These are phyloP conservation scores for Blastocystis sp. DNA, from an alignment of 352 stramenopile species.

Conservation along the genomic window DNA sequence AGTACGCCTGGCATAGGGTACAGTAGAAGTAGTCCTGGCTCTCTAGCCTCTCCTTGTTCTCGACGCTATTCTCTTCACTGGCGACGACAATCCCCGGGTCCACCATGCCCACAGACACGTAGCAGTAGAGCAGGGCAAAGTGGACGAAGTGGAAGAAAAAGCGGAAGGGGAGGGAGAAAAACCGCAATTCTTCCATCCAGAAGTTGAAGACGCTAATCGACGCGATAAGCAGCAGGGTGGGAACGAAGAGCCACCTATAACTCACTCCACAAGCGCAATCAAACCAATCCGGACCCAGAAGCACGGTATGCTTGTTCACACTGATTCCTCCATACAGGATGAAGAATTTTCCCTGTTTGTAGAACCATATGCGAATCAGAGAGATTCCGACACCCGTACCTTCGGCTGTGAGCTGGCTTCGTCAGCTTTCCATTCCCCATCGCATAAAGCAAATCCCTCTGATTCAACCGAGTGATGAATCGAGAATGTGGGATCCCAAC, in stretches of 20 bases:
- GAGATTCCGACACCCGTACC: background rate
- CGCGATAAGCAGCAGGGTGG: background rate
- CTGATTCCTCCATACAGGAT: background rate
- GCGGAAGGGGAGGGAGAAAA: background rate
- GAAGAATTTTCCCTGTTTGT: background rate
- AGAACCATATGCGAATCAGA: background rate
- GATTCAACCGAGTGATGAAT: background rate
- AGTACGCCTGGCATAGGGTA: conserved; percentile 26
- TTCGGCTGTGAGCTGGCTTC: background rate
- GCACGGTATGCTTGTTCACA: background rate
- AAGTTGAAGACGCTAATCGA: background rate
- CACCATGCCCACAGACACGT: conserved; percentile 10
- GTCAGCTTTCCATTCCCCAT: background rate
- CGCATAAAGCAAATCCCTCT: background rate
- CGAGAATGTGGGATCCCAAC: background rate
- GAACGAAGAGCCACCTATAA: background rate
- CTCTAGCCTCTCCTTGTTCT: conserved; percentile 2
- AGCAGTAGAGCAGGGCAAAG: background rate
- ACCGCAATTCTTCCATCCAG: background rate
- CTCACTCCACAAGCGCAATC: background rate
- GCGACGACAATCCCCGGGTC: conserved; percentile 26
- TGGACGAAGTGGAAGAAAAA: background rate
- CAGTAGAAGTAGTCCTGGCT: conserved; percentile 45
- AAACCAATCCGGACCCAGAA: conserved; percentile 29
- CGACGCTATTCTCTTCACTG: conserved; percentile 17